phyloP scores from a whole-genome alignment of 495 filamentous ascomycete species.

The Talaromyces proteolyticus region DNA sequence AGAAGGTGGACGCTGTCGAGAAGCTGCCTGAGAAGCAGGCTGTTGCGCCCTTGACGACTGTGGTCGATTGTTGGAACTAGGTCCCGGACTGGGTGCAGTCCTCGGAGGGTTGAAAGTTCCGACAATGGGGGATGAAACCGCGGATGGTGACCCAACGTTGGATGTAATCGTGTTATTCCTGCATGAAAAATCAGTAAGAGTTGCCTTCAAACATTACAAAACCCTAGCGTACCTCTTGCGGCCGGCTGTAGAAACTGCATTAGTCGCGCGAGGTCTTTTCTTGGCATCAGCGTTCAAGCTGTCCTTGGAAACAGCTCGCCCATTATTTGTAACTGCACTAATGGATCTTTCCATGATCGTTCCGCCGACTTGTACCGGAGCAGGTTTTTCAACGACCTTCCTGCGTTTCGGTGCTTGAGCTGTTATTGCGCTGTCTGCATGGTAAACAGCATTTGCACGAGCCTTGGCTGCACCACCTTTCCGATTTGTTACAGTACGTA shows the following conservation, averaged over 20 bases:
- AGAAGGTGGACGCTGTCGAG: conserved; percentile 49
- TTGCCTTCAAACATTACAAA: background rate
- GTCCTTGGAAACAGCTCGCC: conserved; percentile 48
- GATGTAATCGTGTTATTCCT: conserved; percentile 47
- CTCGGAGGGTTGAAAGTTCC: conserved; percentile 48
- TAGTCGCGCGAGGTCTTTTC: conserved; percentile 62
- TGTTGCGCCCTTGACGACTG: conserved; percentile 51
- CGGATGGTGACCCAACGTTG: conserved; percentile 56
- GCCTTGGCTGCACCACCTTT: conserved; percentile 58
- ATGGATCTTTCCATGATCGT: conserved; percentile 65
- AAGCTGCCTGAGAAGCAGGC: conserved; percentile 52
- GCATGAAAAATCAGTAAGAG: conserved; percentile 2
- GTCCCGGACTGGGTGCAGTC: conserved; percentile 41
- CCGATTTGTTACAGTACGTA: conserved; percentile 35
- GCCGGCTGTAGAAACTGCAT: conserved; percentile 47
- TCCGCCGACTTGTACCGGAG: conserved; percentile 39
- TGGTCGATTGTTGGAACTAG: conserved; percentile 33
- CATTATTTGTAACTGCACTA: conserved; percentile 47
- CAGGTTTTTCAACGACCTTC: conserved; percentile 62
- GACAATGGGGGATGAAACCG: conserved; percentile 67
- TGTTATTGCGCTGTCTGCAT: conserved; percentile 18
- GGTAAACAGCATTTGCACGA: conserved; percentile 41
- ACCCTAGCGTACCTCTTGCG: conserved; percentile 61
- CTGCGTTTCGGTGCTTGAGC: conserved; percentile 58
- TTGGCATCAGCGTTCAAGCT: conserved; percentile 59